Base-by-base conservation (phyloP, 192 early-diverging fungal genomes). In the Coemansia pectinata region DNA sequence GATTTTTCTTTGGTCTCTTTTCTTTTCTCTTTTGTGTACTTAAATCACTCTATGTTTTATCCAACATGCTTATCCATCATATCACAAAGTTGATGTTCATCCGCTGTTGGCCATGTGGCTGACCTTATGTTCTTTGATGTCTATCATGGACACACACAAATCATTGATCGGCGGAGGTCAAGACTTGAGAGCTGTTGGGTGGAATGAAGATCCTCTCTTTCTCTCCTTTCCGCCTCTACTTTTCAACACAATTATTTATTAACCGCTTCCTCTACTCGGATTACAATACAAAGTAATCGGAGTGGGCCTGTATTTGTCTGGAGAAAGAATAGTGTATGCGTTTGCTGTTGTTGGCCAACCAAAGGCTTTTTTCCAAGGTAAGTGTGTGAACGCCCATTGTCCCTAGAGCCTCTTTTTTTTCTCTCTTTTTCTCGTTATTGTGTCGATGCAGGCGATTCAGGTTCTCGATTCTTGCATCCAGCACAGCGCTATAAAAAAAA, bases 281-380 rank as follows among this genome's bases (percentile, higher is more conserved):
- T 48, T 48, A 21, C 47, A 10, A 9, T 21, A 48, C 21, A 21
- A 21, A 21, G 47, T 48, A 48, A 21, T 19, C 47, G 47, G 41
- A 48, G 47, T n/a, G n/a, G 34, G 21, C 5, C 19, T 48, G 47
- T 48, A 48, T 48, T 55, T 55, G 52, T 15, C 3, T 55, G 33
- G 2, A 31, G 19, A 33, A 34, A 10, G 34, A 33, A 33, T 23
- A 59, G 53, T 55, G 58, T 60, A 60, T 60, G 58, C 34, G 58
- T 21, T 33, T 60, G n/a, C 19, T 60, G 58, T 15, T 55, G 10
- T 31, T 38, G 34, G 58, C 58, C 58, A 60, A 38, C 58, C 29
- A 60, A 2, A 60, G 58, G 58, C 58, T 60, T 5, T 36, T 11
- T 33, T 27, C 53, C 53, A 60, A 60, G 58, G 58, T 38, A 60